Conservation (phyloP, 495 filamentous ascomycete species). For the Neurospora pannonica region DNA sequence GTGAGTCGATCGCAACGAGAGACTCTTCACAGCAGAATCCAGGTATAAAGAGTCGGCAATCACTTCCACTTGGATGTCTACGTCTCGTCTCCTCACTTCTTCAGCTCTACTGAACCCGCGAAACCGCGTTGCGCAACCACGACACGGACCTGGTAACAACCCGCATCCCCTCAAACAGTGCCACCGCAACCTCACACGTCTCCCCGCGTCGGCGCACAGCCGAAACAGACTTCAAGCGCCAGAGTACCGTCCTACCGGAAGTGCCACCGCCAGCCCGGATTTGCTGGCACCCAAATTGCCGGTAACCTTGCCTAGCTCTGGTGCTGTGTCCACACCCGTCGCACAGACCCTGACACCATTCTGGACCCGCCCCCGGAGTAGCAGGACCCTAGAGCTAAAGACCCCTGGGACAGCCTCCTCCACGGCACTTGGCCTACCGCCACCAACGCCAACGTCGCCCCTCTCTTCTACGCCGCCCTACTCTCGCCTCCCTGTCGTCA, state of each 20-base stretch:
- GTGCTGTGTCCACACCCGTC: constrained; percentile 12
- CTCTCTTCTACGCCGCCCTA: not conserved
- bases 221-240: not conserved
- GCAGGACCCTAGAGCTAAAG: not conserved
- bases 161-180: not conserved
- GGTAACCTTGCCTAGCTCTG: constrained; percentile 14
- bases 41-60: not conserved
- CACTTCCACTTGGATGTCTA: not conserved
- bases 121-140: not conserved
- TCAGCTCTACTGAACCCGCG: not conserved
- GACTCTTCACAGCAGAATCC: not conserved
- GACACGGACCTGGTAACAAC: not conserved
- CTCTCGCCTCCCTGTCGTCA: not conserved
- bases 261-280: constrained; percentile 6
- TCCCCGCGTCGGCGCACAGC: not conserved
- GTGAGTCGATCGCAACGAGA: not conserved
- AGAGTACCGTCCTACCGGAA: constrained; percentile 2
- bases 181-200: constrained; percentile 1
- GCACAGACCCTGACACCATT: constrained; percentile 14
- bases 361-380: not conserved
- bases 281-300: constrained; percentile 18
- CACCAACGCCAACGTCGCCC: not conserved
- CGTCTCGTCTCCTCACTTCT: not conserved
- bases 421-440: not conserved
- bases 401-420: not conserved